Base-by-base conservation (phyloP, 768 basidiomycete species). In the Lentinus brumalis region DNA sequence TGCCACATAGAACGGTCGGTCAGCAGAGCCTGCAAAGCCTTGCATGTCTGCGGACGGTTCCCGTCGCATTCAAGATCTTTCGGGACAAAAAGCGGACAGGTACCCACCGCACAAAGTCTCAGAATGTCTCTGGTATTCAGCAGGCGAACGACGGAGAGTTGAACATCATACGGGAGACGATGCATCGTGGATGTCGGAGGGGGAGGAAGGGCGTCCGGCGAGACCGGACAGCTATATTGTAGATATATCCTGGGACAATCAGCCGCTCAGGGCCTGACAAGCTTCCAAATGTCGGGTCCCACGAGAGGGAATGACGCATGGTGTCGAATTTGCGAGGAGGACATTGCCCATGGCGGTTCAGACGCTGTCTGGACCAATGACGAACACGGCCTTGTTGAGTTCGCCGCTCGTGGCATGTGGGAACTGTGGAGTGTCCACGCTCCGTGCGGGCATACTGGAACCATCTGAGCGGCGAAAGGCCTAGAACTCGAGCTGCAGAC, bases 341-440 rank as follows among this genome's bases (percentile, higher is more conserved):
- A 50, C 5, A 44, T 9, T 57, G 51, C 56, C 21, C 6, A 16
- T 12, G 45, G 53, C 49, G 46, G 57, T 32, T 26, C 30, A 50
- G n/a, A 41, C 54, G 44, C 53, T 61, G 60, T 54, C 60, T 53
- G 56, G 60, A 61, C 60, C 55, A 50, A 61, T 61, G 60, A 61
- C 60, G 60, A 53, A 35, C 54, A 11, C 15, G 35, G 35, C 46
- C 50, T n/a, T 31, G 51, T 26, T 47, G 46, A 39, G 40, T 60
- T 60, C 59, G 40, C 59, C 59, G 55, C 45, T 55, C 31, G 39
- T 42, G 49, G 52, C 61, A 62, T 62, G 57, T 62, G 61, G 61
- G 61, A 62, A 62, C 52, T 54, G 61, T 58, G 61, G 61, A 62
- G 61, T 57, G 45, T 45, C 29, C 55, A 44, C 50, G 60, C 55